Evolutionary conservation across 176 grass and related monocot genomes (phyloP), one percentile per base, ranked within the genome.

Genomic region (Elaeis guineensis): DNA sequence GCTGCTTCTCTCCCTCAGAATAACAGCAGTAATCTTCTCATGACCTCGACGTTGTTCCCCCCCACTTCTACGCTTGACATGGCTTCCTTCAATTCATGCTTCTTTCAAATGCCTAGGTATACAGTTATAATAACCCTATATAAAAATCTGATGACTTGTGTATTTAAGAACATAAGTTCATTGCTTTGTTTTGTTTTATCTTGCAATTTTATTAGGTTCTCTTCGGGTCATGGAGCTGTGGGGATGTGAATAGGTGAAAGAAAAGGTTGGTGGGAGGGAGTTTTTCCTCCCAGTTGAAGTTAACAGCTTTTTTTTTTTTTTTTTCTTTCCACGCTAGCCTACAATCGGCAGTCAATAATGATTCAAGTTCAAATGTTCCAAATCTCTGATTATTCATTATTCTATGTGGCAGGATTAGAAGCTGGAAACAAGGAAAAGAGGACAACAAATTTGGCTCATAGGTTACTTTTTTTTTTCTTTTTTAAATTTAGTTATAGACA

Each of bases 211-310:
- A 9, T 69, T 61, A 95, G 90, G 80, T 77, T 90, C 55, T 79
- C 86, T 24, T 78, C 86, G 74, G 77, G 77, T 55, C 83, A 84
- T 82, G 86, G 84, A 55, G 77, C 86, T 35, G 70, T 90, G 64
- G 90, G 86, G 25, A 77, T 95, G 80, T 95, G 86, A 95, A 87
- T 82, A 84, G 11, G 11, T 44, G 35, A 72, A 18, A 30, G 65
- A 20, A 53, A 39, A 44, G 35, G 35, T 44, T 44, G 11, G 35
- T 44, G 57, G 35, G 29, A 65, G 52, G 67, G 57, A 62, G 22
- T 44, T 16, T 30, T 86, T 79, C 71, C 57, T 64, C 63, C 49
- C 55, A 69, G 49, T 21, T 76, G 65, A 73, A 73, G 77, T 89
- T 52, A 75, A 58, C 3, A 44, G 35, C 19, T 11, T 49, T 48